Conservation (phyloP, 805 yeast species). For the Starmerella geochares region DNA sequence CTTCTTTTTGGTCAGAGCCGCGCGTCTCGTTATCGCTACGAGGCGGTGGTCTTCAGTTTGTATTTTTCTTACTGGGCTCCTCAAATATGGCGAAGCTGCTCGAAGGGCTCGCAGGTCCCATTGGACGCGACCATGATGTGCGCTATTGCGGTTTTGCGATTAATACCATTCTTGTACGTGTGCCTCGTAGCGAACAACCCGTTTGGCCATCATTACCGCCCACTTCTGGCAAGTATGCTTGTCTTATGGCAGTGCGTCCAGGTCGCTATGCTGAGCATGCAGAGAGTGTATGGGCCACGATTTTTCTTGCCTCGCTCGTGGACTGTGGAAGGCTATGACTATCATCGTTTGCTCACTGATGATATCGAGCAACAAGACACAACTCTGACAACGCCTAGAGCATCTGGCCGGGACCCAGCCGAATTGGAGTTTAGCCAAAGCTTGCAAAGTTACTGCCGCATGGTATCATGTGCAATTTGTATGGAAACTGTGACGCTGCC, state of each 20-base stretch:
- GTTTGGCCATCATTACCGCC: not conserved
- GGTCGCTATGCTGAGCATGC: not conserved
- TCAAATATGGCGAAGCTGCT: slow-evolving; percentile 2
- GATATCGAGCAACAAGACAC: slow-evolving; percentile 4
- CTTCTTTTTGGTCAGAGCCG: not conserved
- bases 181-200: not conserved
- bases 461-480: slow-evolving; percentile 3
- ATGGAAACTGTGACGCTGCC: slow-evolving; percentile 1
- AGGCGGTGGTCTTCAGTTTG: not conserved
- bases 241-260: not conserved
- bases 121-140: not conserved
- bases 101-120: slow-evolving; percentile 5
- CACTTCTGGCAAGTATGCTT: not conserved
- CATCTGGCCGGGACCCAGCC: not conserved
- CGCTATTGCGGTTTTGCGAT: not conserved
- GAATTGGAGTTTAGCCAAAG: not conserved
- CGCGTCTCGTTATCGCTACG: not conserved
- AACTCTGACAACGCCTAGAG: not conserved
- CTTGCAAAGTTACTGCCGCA: slow-evolving; percentile 4
- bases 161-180: not conserved
- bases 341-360: not conserved
- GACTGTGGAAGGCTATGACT: slow-evolving; percentile 4
- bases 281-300: not conserved
- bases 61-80: slow-evolving; percentile 1
- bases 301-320: slow-evolving; percentile 7